These are phyloP conservation scores for Rhododendron williamsianum DNA, from an alignment of 148 eudicot genomes.

Conservation along the genomic window DNA sequence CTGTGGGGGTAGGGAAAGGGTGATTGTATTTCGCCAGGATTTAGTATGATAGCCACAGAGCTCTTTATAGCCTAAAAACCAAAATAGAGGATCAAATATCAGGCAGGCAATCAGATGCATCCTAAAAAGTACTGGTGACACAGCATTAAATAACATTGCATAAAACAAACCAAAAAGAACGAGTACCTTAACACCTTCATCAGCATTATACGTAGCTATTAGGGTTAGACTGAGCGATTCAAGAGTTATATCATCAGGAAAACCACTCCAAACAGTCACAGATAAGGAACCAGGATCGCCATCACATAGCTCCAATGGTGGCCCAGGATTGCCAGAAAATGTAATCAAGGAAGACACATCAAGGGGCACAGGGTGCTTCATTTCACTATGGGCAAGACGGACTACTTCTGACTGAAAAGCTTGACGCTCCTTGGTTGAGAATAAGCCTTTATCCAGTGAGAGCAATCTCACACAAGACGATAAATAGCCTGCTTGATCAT, in stretches of 20 bases:
- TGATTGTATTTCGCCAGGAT: slow-evolving; percentile 80
- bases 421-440: slow-evolving; percentile 75
- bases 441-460: slow-evolving; percentile 79
- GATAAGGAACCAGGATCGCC: slow-evolving; percentile 90
- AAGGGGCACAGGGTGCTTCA: slow-evolving; percentile 88
- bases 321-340: slow-evolving; percentile 84
- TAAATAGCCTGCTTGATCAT: slow-evolving; percentile 92
- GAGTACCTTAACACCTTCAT: slow-evolving; percentile 91
- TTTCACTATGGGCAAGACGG: slow-evolving; percentile 80
- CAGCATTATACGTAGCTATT: slow-evolving; percentile 74
- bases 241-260: slow-evolving; percentile 93
- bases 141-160: not conserved
- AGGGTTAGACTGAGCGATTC: slow-evolving; percentile 89
- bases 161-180: not conserved
- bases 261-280: slow-evolving; percentile 91
- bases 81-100: slow-evolving; percentile 1
- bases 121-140: not conserved
- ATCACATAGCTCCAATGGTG: slow-evolving; percentile 80
- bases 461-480: slow-evolving; percentile 89
- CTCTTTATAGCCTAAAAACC: slow-evolving; percentile 61
- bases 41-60: slow-evolving; percentile 59
- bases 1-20: slow-evolving; percentile 84
- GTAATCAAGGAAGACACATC: slow-evolving; percentile 94
- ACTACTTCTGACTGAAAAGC: slow-evolving; percentile 86
- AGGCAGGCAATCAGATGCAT: slow-evolving; percentile 9